Percentiles rank a stretch among this genome's conserved stretches.
Evolutionary conservation across 495 filamentous ascomycete genomes (phyloP).

Genomic region (Aspergillus bridgeri): DNA sequence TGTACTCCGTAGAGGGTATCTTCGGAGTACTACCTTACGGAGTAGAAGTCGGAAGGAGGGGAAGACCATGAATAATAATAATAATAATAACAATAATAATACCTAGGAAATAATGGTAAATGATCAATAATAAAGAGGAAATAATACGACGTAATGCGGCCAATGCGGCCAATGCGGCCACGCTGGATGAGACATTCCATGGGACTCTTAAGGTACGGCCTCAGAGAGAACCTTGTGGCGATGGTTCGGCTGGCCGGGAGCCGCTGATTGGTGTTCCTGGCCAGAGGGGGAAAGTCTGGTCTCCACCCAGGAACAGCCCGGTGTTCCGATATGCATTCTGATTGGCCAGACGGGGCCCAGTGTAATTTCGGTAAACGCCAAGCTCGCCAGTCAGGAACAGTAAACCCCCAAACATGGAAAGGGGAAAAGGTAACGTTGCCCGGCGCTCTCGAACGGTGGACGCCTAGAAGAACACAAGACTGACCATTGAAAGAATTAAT

Average conservation of each 20-base stretch:
- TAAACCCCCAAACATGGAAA: conserved; percentile 22
- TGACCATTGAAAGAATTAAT: too few relatives aligned
- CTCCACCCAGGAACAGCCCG: conserved; percentile 7
- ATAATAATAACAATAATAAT: too few relatives aligned
- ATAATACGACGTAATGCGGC: conserved; percentile 11
- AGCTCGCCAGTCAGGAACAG: conserved; percentile 28
- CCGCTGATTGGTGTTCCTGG: conserved; percentile 24
- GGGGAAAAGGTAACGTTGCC: conserved; percentile 4
- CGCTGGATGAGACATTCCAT: conserved; percentile 22
- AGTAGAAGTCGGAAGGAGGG: not conserved
- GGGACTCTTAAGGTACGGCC: too few relatives aligned
- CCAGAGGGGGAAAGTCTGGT: conserved; percentile 12
- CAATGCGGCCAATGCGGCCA: conserved; percentile 14
- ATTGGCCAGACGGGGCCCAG: conserved; percentile 14
- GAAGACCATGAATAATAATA: not conserved
- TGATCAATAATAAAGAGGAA: not conserved
- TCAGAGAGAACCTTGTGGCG: conserved; percentile 15
- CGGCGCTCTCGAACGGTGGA: too few relatives aligned
- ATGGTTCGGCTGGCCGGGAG: conserved; percentile 7
- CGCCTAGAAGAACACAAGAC: not conserved
- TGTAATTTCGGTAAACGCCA: conserved; percentile 23
- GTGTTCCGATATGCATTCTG: conserved; percentile 5
- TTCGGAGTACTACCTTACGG: not conserved
- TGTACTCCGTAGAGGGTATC: too few relatives aligned
- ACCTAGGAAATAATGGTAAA: too few relatives aligned